Evolutionary conservation across 2,329 filamentous ascomycete species (phyloP).

Genomic region (Pseudocercospora fuligena): DNA sequence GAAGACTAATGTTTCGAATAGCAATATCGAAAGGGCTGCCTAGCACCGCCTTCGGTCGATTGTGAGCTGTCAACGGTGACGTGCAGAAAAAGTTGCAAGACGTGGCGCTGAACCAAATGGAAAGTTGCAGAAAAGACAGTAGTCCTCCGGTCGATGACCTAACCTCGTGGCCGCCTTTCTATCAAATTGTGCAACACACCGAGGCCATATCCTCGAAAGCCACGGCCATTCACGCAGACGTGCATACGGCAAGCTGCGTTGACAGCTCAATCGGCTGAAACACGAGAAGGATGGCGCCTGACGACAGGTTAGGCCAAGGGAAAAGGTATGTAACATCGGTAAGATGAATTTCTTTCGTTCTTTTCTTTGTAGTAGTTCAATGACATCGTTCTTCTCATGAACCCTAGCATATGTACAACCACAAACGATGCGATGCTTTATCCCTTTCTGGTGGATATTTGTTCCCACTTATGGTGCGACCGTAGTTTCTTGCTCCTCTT

Average conservation of each 20-base stretch:
- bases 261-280: slow-evolving; percentile 10
- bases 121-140: slow-evolving; percentile 1
- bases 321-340: not conserved
- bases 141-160: not conserved
- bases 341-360: not conserved
- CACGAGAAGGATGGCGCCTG: not conserved
- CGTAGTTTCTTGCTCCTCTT: not conserved
- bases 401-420: not conserved
- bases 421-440: not conserved
- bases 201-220: not conserved
- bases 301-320: too few species aligned
- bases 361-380: not conserved
- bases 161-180: not conserved
- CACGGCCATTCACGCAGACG: not conserved
- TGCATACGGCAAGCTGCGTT: slow-evolving; percentile 11
- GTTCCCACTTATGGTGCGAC: not conserved
- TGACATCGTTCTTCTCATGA: not conserved
- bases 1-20: not conserved
- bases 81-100: not conserved
- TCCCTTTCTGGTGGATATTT: not conserved
- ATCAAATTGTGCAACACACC: not conserved
- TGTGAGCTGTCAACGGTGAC: not conserved
- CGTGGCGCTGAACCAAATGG: slow-evolving; percentile 7
- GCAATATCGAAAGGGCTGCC: not conserved
- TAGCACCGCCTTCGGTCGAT: too few species aligned